Conservation (phyloP, 345 rosid species). For the Murraya paniculata region DNA sequence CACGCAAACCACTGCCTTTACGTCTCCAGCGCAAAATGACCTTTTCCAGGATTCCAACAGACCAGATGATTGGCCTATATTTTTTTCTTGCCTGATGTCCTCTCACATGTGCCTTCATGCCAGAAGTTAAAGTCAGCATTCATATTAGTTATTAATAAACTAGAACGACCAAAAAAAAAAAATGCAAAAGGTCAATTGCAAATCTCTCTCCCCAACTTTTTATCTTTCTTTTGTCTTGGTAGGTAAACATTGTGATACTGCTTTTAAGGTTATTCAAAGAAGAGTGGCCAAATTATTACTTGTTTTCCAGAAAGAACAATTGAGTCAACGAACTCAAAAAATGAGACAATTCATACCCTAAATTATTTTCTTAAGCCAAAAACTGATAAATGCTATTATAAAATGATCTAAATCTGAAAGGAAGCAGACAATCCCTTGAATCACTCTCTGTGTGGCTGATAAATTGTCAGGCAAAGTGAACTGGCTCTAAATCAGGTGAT, state of each 20-base stretch:
- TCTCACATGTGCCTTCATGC: conserved; percentile 77
- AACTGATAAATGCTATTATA: background rate
- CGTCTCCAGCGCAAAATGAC: conserved; percentile 92
- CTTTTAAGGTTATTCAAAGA: no score
- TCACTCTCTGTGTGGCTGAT: background rate
- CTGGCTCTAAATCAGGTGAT: background rate
- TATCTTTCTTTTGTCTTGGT: background rate
- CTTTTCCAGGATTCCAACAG: conserved; percentile 89
- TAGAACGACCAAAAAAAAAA: background rate
- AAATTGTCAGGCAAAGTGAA: background rate
- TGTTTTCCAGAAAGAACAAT: background rate
- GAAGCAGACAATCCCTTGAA: background rate
- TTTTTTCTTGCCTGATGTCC: conserved; percentile 92
- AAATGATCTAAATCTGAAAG: background rate
- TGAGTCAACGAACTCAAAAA: background rate
- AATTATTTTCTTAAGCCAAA: background rate
- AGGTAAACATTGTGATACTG: background rate
- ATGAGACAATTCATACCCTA: background rate
- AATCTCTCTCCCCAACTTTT: background rate
- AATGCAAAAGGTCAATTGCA: background rate
- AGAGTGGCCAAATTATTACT: background rate
- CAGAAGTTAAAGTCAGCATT: conserved; percentile 16
- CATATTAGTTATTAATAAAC: conserved; percentile 6
- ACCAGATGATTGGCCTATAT: conserved; percentile 70
- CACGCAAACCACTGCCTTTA: conserved; percentile 82